Conservation (phyloP, 1,139 yeast species). For the Geotrichum aggregatum region DNA sequence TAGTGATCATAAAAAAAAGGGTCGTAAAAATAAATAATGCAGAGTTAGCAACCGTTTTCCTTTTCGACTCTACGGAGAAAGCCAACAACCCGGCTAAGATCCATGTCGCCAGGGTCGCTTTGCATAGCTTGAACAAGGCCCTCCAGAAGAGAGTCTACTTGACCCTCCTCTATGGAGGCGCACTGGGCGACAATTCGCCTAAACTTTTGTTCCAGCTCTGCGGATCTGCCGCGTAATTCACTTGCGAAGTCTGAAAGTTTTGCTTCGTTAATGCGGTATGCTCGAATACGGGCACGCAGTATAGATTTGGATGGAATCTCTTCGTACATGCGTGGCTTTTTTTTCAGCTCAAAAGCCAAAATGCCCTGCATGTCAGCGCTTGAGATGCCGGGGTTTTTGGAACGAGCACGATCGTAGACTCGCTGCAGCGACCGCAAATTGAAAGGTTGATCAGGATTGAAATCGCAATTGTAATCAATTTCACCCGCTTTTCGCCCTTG, state of each 20-base stretch:
- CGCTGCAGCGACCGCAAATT: constrained; percentile 22
- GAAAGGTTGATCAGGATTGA: constrained; percentile 86
- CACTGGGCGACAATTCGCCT: constrained; percentile 86
- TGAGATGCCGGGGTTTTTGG: constrained; percentile 1
- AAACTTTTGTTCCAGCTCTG: constrained; percentile 75
- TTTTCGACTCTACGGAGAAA: constrained; percentile 43
- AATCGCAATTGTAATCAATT: constrained; percentile 48
- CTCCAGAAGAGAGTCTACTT: constrained; percentile 78
- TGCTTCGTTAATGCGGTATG: constrained; percentile 65
- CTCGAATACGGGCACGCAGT: constrained; percentile 70
- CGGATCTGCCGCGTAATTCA: constrained; percentile 50
- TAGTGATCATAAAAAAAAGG: not conserved
- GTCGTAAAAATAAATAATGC: not conserved
- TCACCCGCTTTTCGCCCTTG: constrained; percentile 21
- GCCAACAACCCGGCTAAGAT: constrained; percentile 51
- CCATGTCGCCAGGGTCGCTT: constrained; percentile 67
- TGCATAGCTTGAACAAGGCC: constrained; percentile 89
- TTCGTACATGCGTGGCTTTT: constrained; percentile 3
- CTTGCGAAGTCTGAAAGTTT: constrained; percentile 49
- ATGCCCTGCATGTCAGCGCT: not conserved
- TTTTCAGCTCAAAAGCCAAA: constrained; percentile 3
- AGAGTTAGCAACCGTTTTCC: constrained; percentile 1
- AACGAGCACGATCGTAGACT: not conserved
- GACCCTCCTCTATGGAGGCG: constrained; percentile 73
- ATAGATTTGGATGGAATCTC: constrained; percentile 56